Evolutionary conservation across 2,329 filamentous ascomycete species (phyloP).

Genomic region (Cordyceps farinosa): DNA sequence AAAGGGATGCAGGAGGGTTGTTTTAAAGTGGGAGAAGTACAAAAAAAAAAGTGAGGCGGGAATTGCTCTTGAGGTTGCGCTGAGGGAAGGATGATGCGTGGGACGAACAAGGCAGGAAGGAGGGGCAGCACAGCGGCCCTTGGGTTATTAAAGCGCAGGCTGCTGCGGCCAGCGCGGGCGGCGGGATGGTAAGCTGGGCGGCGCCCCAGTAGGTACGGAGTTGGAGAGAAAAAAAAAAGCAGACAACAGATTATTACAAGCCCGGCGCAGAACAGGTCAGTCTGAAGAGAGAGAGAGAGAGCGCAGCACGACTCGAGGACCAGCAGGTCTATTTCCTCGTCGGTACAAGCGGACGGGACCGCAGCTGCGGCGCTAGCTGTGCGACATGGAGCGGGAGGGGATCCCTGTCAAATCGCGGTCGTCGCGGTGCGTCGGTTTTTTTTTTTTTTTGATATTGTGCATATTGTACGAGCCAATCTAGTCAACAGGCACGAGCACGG

Average conservation of each 20-base stretch:
- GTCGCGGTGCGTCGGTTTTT: neutral
- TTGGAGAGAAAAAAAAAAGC: too few relatives aligned
- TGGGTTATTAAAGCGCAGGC: neutral
- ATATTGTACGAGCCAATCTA: neutral
- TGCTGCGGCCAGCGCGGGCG: neutral
- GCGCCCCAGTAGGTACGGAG: too few relatives aligned
- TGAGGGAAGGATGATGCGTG: neutral
- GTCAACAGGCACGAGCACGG: neutral
- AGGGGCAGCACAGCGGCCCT: conserved; percentile 8
- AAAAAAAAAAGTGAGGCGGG: neutral
- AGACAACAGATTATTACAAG: too few relatives aligned
- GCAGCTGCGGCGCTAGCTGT: conserved; percentile 4
- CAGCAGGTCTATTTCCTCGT: conserved; percentile 6
- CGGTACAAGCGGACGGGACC: conserved; percentile 3
- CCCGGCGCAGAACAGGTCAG: neutral
- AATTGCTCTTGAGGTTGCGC: neutral
- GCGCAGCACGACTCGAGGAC: neutral
- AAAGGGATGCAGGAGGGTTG: neutral
- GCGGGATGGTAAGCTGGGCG: neutral
- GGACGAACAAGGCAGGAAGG: conserved; percentile 7
- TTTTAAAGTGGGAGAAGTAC: neutral
- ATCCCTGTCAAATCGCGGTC: conserved; percentile 5
- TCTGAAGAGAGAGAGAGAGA: neutral
- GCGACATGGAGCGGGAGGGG: conserved; percentile 15
- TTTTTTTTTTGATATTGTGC: neutral